phyloP scores from a whole-genome alignment of 495 filamentous ascomycete species.

The Penicillium mononematosum region DNA sequence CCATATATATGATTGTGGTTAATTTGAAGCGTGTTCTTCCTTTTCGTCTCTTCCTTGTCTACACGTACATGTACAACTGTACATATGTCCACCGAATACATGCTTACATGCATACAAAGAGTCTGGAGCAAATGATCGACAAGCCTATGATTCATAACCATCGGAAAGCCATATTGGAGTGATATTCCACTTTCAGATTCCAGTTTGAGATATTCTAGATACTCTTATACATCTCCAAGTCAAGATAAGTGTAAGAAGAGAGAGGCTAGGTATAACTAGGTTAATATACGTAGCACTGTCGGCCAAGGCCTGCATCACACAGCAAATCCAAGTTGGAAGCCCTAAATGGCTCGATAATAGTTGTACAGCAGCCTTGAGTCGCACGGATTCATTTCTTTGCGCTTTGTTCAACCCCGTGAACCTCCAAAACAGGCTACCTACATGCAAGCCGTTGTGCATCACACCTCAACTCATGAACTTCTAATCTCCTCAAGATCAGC shows the following conservation, averaged over 20 bases:
- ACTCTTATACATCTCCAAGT: too few relatives aligned
- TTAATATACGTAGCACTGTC: background rate
- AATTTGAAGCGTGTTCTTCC: constrained; percentile 13
- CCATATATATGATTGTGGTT: constrained; percentile 7
- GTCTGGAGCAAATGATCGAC: background rate
- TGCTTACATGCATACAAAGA: background rate
- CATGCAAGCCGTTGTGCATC: background rate
- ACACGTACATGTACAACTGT: background rate
- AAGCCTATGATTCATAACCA: too few relatives aligned
- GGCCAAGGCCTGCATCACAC: background rate
- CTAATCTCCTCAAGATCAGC: background rate
- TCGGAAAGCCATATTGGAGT: too few relatives aligned
- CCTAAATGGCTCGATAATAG: background rate
- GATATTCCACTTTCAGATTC: too few relatives aligned
- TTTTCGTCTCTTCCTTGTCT: background rate
- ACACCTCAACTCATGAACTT: background rate
- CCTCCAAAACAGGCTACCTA: background rate
- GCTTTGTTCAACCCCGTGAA: background rate
- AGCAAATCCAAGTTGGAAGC: background rate
- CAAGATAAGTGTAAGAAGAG: too few relatives aligned
- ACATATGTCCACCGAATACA: too few relatives aligned
- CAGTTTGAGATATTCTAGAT: too few relatives aligned
- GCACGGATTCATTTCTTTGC: background rate
- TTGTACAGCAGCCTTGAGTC: background rate
- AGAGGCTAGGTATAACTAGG: too few relatives aligned